These are phyloP conservation scores for Colletotrichum sp. DNA, from an alignment of 2,329 filamentous ascomycete genomes.

Conservation along the genomic window DNA sequence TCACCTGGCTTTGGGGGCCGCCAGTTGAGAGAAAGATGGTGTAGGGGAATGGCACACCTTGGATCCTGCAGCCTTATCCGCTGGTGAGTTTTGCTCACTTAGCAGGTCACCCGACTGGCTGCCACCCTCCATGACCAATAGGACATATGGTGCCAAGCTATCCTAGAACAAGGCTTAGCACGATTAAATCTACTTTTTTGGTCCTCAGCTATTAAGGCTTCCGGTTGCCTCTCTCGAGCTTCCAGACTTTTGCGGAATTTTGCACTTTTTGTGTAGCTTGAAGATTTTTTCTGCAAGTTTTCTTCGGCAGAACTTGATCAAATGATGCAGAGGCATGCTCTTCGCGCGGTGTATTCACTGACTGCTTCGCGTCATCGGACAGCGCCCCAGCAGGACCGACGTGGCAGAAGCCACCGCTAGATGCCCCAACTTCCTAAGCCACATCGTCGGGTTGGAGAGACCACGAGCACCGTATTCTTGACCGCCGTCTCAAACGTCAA, in stretches of 20 bases:
- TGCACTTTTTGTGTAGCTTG: background rate
- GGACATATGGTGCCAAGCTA: accelerated
- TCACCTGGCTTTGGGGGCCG: background rate
- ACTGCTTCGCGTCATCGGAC: background rate
- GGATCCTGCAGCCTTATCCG: background rate
- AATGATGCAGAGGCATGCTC: background rate
- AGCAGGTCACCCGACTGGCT: background rate
- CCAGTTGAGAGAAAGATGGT: background rate
- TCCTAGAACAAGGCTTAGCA: background rate
- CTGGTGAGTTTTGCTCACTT: background rate
- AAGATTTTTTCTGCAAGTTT: background rate
- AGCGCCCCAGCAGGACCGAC: background rate
- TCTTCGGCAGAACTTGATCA: background rate
- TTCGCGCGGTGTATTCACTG: background rate
- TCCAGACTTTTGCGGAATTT: background rate
- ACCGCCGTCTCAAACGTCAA: background rate
- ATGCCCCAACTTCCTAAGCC: background rate
- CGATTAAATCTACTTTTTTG: background rate
- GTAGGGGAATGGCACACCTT: background rate
- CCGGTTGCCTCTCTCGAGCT: background rate
- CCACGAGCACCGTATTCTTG: background rate
- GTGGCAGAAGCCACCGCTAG: background rate
- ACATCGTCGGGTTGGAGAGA: background rate
- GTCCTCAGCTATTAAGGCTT: background rate
- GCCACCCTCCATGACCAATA: background rate